Conservation (phyloP, 2,329 filamentous ascomycete genomes). For the Aureobasidium namibiae region DNA sequence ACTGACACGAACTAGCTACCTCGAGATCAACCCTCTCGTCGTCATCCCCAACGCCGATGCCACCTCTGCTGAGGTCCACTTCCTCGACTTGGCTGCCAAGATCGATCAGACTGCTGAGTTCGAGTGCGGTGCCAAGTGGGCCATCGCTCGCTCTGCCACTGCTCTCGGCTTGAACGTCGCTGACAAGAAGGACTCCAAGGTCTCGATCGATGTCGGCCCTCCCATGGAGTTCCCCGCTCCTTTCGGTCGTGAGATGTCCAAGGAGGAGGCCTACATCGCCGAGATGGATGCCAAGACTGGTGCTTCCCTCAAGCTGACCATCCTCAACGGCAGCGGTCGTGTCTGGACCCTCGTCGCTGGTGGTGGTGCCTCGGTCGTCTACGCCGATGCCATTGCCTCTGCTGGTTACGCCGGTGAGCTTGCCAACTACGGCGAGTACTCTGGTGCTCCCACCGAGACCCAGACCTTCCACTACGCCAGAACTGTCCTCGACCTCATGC, state of each 20-base stretch:
- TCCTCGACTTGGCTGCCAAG: conserved; percentile 97
- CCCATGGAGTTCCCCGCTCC: conserved; percentile 99
- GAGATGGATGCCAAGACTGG: conserved; percentile 99
- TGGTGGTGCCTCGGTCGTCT: conserved; percentile 98
- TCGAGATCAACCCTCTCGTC: conserved; percentile 98
- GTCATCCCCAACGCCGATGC: conserved; percentile 90
- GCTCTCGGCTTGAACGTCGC: conserved; percentile 74
- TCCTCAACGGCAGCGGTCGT: conserved; percentile 83
- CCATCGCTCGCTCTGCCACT: conserved; percentile 81
- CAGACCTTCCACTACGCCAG: conserved; percentile 99
- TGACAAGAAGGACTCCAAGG: conserved; percentile 55
- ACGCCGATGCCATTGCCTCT: conserved; percentile 96
- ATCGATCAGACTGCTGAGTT: conserved; percentile 98
- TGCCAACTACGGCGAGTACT: conserved; percentile 99
- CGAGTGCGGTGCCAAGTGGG: conserved; percentile 99
- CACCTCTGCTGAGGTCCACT: conserved; percentile 91
- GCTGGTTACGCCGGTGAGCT: conserved; percentile 91
- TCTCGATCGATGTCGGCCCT: conserved; percentile 91
- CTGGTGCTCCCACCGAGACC: conserved; percentile 94
- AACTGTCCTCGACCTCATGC: conserved; percentile 94
- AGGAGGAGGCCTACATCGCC: conserved; percentile 98
- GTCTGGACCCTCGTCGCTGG: conserved; percentile 98
- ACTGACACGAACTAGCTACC: conserved; percentile 50
- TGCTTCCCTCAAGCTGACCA: conserved; percentile 95
- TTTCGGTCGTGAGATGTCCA: conserved; percentile 95